Percentiles rank a stretch among this genome's conserved stretches.
phyloP scores from a whole-genome alignment of 768 basidiomycete species.

The Hericium coralloides region DNA sequence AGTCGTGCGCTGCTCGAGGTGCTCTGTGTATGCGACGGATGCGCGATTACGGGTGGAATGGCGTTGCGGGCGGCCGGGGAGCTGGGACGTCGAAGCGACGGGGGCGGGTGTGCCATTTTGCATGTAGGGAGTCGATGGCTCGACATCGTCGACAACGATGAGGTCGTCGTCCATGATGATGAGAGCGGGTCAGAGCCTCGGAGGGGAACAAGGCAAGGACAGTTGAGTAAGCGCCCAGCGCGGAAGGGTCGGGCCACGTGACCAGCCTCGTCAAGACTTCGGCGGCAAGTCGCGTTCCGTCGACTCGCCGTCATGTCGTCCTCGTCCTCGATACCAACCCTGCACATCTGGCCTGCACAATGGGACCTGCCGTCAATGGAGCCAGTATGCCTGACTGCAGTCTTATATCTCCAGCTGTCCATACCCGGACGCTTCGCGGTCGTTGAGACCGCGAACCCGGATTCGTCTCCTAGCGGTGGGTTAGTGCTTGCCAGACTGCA shows the following conservation, averaged over 20 bases:
- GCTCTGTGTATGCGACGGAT: slow-evolving; percentile 16
- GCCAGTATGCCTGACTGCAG: slow-evolving; percentile 51
- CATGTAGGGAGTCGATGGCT: slow-evolving; percentile 28
- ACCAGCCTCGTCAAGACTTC: background rate
- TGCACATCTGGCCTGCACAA: slow-evolving; percentile 65
- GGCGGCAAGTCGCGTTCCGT: background rate
- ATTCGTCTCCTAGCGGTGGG: slow-evolving; percentile 66
- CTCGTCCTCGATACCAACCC: slow-evolving; percentile 16
- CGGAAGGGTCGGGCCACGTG: background rate
- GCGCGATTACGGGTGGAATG: slow-evolving; percentile 14
- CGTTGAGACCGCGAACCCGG: slow-evolving; percentile 55
- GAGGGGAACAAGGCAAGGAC: background rate
- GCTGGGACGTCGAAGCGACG: slow-evolving; percentile 2
- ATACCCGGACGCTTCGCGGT: slow-evolving; percentile 63
- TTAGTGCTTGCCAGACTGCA: slow-evolving; percentile 16
- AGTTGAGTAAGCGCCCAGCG: background rate
- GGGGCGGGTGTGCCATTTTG: slow-evolving; percentile 17
- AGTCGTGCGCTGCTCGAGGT: slow-evolving; percentile 25
- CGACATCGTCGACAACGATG: slow-evolving; percentile 53
- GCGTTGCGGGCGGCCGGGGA: slow-evolving; percentile 14
- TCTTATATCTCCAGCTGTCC: slow-evolving; percentile 59
- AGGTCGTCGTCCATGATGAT: slow-evolving; percentile 38
- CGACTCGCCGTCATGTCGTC: background rate
- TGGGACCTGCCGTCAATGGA: slow-evolving; percentile 64
- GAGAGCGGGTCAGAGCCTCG: background rate